A percentile compares a stretch with the other conserved stretches of the same genome.
phyloP scores from a whole-genome alignment of 2,329 filamentous ascomycete genomes.

The Exserohilum turcica region DNA sequence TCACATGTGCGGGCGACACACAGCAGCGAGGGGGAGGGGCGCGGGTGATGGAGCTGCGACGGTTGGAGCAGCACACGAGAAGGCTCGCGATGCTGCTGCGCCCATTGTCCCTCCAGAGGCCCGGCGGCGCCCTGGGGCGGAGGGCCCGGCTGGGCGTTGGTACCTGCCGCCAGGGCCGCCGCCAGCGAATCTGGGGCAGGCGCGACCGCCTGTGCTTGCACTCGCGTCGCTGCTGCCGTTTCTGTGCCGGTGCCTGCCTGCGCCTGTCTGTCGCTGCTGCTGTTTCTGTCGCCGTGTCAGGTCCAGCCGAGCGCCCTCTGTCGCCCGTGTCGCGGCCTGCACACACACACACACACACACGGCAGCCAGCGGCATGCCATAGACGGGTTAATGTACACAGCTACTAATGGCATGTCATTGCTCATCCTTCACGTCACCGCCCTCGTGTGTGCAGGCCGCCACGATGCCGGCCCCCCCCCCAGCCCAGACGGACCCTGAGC shows the following conservation, averaged over 20 bases:
- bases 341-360: too few species aligned
- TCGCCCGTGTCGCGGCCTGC: neutral
- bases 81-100: conserved; percentile 6
- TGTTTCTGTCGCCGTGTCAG: neutral
- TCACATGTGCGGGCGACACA: conserved; percentile 29
- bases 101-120: too few species aligned
- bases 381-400: too few species aligned
- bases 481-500: conserved; percentile 8
- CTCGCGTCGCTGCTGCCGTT: neutral
- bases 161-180: conserved; percentile 26
- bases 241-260: neutral
- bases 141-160: conserved; percentile 11
- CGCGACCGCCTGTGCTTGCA: neutral
- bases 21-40: conserved; percentile 29
- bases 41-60: conserved; percentile 10
- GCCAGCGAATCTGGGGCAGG: conserved; percentile 16
- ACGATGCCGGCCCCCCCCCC: neutral
- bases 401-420: too few species aligned
- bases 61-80: conserved; percentile 23
- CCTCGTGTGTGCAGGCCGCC: neutral
- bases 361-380: too few species aligned
- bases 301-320: neutral
- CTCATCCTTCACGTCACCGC: neutral
- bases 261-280: neutral
- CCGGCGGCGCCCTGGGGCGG: conserved; percentile 2